Conservation (phyloP, 164 flowering plant species). For the Cinnamomum chago region DNA sequence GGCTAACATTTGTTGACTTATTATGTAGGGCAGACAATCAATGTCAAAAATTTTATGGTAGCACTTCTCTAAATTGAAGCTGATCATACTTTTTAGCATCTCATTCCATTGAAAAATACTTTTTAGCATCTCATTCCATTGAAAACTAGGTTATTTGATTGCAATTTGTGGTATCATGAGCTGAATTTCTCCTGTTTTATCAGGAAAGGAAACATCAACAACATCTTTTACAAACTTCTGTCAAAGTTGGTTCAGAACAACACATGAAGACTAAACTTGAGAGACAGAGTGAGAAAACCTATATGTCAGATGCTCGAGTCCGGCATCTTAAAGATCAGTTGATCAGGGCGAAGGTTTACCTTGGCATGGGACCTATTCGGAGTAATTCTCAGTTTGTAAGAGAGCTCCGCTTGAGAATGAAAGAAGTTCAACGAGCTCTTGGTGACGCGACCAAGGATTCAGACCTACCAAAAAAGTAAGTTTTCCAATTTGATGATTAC, state of each 20-base stretch:
- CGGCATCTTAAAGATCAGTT: constrained; percentile 76
- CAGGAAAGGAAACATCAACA: constrained; percentile 29
- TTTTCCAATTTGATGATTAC: not conserved
- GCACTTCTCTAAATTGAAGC: too few species aligned
- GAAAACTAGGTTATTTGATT: too few species aligned
- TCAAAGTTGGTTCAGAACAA: constrained; percentile 21
- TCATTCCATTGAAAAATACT: too few species aligned
- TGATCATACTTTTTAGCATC: too few species aligned
- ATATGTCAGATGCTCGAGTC: constrained; percentile 47
- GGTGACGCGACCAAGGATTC: constrained; percentile 79
- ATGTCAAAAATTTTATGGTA: too few species aligned
- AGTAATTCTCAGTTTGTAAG: constrained; percentile 60
- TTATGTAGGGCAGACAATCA: too few species aligned
- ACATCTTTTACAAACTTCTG: constrained; percentile 21
- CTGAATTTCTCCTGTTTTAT: not conserved
- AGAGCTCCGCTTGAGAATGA: constrained; percentile 67
- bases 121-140: too few species aligned
- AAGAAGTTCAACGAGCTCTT: constrained; percentile 65
- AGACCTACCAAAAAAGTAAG: constrained; percentile 62
- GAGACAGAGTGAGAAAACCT: constrained; percentile 28
- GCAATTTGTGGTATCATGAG: not conserved
- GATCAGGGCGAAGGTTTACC: constrained; percentile 63
- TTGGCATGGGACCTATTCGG: constrained; percentile 56
- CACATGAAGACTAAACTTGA: constrained; percentile 17
- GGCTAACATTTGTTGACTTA: too few species aligned